phyloP scores from a whole-genome alignment of 2,329 filamentous ascomycete genomes.

The Aspergillus fumigatus region DNA sequence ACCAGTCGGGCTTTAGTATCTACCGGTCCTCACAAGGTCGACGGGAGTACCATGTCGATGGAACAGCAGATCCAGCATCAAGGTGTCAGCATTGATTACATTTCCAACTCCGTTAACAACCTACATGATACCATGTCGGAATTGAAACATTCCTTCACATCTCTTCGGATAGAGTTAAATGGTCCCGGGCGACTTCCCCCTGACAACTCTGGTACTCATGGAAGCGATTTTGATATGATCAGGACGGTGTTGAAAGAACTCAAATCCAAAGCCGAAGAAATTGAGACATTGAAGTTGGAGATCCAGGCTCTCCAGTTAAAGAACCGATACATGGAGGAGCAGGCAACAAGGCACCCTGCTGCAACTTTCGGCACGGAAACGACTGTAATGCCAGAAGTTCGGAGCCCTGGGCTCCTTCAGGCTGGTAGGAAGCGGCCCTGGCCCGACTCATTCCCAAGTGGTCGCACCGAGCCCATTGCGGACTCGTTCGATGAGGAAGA shows the following conservation, averaged over 20 bases:
- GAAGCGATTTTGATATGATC: slow-evolving; percentile 33
- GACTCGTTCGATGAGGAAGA: slow-evolving; percentile 33
- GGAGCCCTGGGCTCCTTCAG: slow-evolving; percentile 32
- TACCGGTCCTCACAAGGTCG: slow-evolving; percentile 12
- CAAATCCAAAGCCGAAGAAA: slow-evolving; percentile 36
- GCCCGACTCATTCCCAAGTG: slow-evolving; percentile 24
- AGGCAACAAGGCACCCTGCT: slow-evolving; percentile 11
- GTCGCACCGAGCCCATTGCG: slow-evolving; percentile 22
- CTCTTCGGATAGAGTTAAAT: slow-evolving; percentile 35
- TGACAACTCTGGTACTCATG: slow-evolving; percentile 17
- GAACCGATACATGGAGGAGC: slow-evolving; percentile 31
- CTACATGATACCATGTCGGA: slow-evolving; percentile 39
- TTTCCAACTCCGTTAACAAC: slow-evolving; percentile 35
- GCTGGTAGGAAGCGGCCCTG: slow-evolving; percentile 30
- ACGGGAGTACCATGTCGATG: slow-evolving; percentile 18
- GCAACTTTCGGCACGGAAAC: slow-evolving; percentile 7
- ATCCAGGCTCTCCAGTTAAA: slow-evolving; percentile 35
- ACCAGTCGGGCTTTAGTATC: slow-evolving; percentile 22
- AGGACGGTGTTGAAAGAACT: slow-evolving; percentile 35
- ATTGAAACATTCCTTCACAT: slow-evolving; percentile 35
- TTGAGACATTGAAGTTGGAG: slow-evolving; percentile 35
- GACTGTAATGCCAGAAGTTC: slow-evolving; percentile 23
- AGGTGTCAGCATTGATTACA: slow-evolving; percentile 33
- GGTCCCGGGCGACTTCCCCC: slow-evolving; percentile 19
- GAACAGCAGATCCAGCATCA: slow-evolving; percentile 35